phyloP scores from a whole-genome alignment of 139 green algal genomes.

The Picochlorum sp. region DNA sequence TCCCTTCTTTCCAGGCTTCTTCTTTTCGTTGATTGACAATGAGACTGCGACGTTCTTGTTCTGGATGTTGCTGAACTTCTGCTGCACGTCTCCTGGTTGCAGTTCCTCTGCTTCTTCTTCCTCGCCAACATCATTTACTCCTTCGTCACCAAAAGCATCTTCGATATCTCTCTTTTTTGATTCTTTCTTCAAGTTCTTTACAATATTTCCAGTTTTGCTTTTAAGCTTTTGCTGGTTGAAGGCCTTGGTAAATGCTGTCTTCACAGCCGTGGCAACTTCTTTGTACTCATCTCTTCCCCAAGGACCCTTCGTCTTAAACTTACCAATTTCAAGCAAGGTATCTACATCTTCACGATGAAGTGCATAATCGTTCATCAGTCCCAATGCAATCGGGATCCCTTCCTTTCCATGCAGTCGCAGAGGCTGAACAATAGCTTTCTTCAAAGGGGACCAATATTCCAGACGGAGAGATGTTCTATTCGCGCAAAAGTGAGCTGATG shows the following conservation, averaged over 20 bases:
- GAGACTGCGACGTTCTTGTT: constrained; percentile 23
- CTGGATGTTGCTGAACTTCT: constrained; percentile 23
- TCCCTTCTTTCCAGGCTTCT: background rate
- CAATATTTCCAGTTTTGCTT: constrained; percentile 17
- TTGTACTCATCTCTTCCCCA: constrained; percentile 73
- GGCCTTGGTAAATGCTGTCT: constrained; percentile 70
- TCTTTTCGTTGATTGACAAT: background rate
- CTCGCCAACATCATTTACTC: constrained; percentile 9
- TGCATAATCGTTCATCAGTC: constrained; percentile 50
- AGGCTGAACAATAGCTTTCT: constrained; percentile 42
- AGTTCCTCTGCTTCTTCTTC: constrained; percentile 48
- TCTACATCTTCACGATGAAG: constrained; percentile 49
- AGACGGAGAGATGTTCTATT: constrained; percentile 47
- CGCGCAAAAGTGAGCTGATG: constrained; percentile 27
- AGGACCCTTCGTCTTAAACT: constrained; percentile 67
- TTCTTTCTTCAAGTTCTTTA: constrained; percentile 11
- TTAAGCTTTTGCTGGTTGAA: constrained; percentile 53
- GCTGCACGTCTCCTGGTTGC: too few species aligned
- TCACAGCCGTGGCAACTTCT: constrained; percentile 52
- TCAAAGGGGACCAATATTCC: constrained; percentile 69
- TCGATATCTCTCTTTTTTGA: background rate
- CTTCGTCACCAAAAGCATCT: constrained; percentile 7
- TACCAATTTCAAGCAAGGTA: constrained; percentile 64
- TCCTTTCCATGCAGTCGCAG: constrained; percentile 47
- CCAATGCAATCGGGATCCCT: constrained; percentile 36